Evolutionary conservation across 192 early-diverging fungal genomes (phyloP).

Genomic region (Chytriomyces sp.): DNA sequence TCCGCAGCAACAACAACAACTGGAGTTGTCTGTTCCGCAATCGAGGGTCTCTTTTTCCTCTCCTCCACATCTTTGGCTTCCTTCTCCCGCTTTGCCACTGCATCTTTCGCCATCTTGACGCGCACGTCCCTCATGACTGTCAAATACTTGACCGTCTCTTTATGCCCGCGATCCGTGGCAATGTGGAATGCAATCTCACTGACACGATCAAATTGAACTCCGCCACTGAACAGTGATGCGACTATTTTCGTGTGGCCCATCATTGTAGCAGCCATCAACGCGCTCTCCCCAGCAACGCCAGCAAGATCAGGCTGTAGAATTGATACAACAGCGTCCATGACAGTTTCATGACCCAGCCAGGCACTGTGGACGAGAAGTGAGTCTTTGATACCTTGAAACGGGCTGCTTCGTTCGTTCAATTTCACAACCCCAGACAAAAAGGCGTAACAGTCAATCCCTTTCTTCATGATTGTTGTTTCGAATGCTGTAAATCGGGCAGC

Average conservation of each 20-base stretch:
- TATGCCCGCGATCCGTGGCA: slow-evolving; percentile 24
- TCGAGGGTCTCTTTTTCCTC: background rate
- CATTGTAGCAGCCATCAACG: slow-evolving; percentile 5
- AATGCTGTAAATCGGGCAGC: slow-evolving; percentile 31
- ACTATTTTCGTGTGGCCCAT: slow-evolving; percentile 35
- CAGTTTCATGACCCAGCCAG: slow-evolving; percentile 60
- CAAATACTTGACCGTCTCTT: slow-evolving; percentile 22
- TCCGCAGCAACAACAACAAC: too few relatives aligned
- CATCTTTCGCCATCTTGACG: slow-evolving; percentile 23
- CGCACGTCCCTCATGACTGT: slow-evolving; percentile 19
- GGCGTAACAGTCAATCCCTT: slow-evolving; percentile 27
- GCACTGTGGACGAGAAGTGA: slow-evolving; percentile 59
- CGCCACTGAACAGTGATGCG: slow-evolving; percentile 25
- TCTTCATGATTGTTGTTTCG: slow-evolving; percentile 25
- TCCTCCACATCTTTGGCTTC: slow-evolving; percentile 6
- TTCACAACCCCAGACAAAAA: slow-evolving; percentile 9
- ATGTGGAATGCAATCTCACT: slow-evolving; percentile 20
- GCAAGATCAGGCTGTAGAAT: slow-evolving; percentile 30
- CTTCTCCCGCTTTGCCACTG: background rate
- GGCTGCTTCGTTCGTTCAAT: slow-evolving; percentile 14
- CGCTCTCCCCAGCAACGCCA: slow-evolving; percentile 18
- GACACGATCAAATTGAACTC: slow-evolving; percentile 20
- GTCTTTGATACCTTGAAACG: slow-evolving; percentile 21
- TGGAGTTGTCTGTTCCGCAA: background rate
- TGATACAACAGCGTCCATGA: slow-evolving; percentile 33